Conservation (phyloP, 495 filamentous ascomycete genomes). For the Penicillium nucicola region DNA sequence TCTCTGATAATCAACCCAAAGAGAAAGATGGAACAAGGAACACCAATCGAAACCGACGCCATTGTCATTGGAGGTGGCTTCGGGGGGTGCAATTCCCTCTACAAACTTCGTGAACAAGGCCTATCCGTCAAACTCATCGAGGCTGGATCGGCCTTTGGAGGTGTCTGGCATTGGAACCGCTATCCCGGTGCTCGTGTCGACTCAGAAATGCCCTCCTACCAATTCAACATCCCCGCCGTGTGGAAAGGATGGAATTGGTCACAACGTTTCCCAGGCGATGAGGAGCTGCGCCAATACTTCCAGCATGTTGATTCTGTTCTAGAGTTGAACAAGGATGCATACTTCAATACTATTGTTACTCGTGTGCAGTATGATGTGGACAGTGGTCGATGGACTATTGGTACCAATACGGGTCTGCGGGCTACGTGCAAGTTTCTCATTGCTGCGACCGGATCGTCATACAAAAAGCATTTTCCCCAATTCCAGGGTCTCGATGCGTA, state of each 20-base stretch:
- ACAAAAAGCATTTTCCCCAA: constrained; percentile 18
- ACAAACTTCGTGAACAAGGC: constrained; percentile 36
- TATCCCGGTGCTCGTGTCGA: constrained; percentile 52
- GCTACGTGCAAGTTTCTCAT: constrained; percentile 27
- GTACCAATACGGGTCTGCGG: constrained; percentile 8
- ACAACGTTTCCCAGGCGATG: constrained; percentile 46
- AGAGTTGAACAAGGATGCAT: constrained; percentile 46
- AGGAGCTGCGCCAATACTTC: constrained; percentile 52
- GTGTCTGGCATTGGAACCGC: constrained; percentile 53
- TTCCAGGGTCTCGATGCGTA: constrained; percentile 15
- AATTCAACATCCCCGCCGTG: constrained; percentile 47
- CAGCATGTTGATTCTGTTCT: constrained; percentile 51
- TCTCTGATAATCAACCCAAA: no score
- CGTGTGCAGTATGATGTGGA: constrained; percentile 40
- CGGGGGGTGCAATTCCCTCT: constrained; percentile 35
- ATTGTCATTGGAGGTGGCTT: constrained; percentile 36
- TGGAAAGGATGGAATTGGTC: constrained; percentile 52
- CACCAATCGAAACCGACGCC: constrained; percentile 28
- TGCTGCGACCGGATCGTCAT: constrained; percentile 17
- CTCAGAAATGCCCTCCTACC: constrained; percentile 46
- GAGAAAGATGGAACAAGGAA: constrained; percentile 14
- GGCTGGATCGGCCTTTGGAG: constrained; percentile 44
- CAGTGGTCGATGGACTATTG: constrained; percentile 25
- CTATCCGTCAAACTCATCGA: constrained; percentile 45
- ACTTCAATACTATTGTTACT: constrained; percentile 49